Evolutionary conservation across 2,329 filamentous ascomycete genomes (phyloP).

Genomic region (Ascocoryne sarcoides): DNA sequence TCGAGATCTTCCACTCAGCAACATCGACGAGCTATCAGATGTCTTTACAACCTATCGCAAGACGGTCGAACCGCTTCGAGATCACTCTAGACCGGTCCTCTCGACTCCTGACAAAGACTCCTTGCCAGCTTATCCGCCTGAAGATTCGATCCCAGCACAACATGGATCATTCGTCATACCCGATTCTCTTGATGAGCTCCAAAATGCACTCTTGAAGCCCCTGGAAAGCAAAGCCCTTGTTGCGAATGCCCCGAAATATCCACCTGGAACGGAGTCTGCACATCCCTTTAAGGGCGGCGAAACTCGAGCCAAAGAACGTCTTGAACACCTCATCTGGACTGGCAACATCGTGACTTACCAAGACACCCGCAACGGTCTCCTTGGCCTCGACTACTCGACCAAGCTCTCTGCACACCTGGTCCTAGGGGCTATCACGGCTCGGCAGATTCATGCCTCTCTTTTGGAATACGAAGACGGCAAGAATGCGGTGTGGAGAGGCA

Average conservation of each 20-base stretch:
- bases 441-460: slow-evolving; percentile 62
- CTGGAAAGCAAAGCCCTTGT: slow-evolving; percentile 42
- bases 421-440: slow-evolving; percentile 62
- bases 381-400: slow-evolving; percentile 64
- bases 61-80: slow-evolving; percentile 59
- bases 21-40: slow-evolving; percentile 55
- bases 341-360: slow-evolving; percentile 58
- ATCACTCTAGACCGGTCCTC: slow-evolving; percentile 49
- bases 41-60: slow-evolving; percentile 71
- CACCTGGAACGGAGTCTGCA: slow-evolving; percentile 45
- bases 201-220: slow-evolving; percentile 48
- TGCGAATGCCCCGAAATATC: slow-evolving; percentile 40
- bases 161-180: slow-evolving; percentile 55
- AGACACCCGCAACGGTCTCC: slow-evolving; percentile 59
- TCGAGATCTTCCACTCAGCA: slow-evolving; percentile 52
- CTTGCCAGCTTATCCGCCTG: slow-evolving; percentile 49
- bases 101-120: slow-evolving; percentile 40
- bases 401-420: slow-evolving; percentile 68
- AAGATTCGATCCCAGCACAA: slow-evolving; percentile 46
- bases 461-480: slow-evolving; percentile 59
- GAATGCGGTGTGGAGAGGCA: slow-evolving; percentile 15
- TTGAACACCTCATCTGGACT: slow-evolving; percentile 50
- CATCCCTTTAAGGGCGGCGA: slow-evolving; percentile 66
- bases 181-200: slow-evolving; percentile 41
- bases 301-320: slow-evolving; percentile 44